Percentiles rank a stretch among this genome's conserved stretches.
Evolutionary conservation across 345 rosid species (phyloP).

Genomic region (Pseudoturritis turrita): DNA sequence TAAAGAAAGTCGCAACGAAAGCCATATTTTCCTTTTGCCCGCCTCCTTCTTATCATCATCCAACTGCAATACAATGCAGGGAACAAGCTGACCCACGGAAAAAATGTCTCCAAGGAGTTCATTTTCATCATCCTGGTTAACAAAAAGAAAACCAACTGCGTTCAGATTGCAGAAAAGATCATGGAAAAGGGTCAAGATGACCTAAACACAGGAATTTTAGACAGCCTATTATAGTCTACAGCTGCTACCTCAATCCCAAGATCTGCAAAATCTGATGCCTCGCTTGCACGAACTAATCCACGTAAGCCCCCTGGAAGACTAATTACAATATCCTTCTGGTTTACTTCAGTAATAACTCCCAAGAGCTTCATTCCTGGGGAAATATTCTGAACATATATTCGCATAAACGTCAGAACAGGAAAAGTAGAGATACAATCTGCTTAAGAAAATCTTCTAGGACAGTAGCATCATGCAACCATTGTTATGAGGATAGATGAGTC

Average conservation of each 20-base stretch:
- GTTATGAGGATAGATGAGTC: not conserved
- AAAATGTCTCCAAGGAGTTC: constrained; percentile 50
- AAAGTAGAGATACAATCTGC: not conserved
- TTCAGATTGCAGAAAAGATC: constrained; percentile 2
- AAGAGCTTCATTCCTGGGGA: constrained; percentile 91
- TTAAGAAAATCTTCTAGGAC: not conserved
- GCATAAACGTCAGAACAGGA: not conserved
- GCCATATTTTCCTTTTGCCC: constrained; percentile 77
- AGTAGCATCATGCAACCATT: constrained; percentile 4
- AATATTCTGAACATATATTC: constrained; percentile 56
- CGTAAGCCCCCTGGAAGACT: constrained; percentile 92
- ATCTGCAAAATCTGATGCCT: constrained; percentile 65
- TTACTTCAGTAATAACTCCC: constrained; percentile 92
- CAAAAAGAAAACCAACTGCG: constrained; percentile 6
- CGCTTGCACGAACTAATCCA: constrained; percentile 79
- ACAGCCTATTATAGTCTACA: not conserved
- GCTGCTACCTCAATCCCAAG: constrained; percentile 52
- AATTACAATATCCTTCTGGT: constrained; percentile 84
- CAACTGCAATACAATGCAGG: constrained; percentile 73
- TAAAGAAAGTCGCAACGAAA: constrained; percentile 79
- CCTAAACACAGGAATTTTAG: not conserved
- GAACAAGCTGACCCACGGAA: constrained; percentile 75
- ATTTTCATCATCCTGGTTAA: constrained; percentile 51
- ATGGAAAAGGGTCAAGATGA: not conserved
- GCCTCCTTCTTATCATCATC: constrained; percentile 82